Conservation (phyloP, 176 grass and related monocot genomes). For the Luzula sylvatica region DNA sequence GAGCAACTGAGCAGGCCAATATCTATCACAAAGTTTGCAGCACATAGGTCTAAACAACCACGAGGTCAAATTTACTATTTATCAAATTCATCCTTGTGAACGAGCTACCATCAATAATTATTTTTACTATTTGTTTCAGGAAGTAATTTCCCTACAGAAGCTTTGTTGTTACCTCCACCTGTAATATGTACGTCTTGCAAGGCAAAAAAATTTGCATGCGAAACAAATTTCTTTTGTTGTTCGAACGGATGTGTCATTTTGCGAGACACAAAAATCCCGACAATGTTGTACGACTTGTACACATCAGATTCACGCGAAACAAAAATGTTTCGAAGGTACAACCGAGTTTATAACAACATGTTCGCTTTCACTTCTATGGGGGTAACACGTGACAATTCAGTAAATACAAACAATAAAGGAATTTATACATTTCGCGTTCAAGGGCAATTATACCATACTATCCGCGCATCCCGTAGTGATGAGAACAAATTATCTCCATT, state of each 20-base stretch:
- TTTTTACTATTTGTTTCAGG: background rate
- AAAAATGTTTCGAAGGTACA: background rate
- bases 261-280: background rate
- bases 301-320: background rate
- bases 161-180: background rate
- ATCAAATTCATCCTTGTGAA: no score
- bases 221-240: background rate
- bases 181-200: background rate
- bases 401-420: background rate
- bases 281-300: background rate
- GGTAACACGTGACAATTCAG: background rate
- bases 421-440: background rate
- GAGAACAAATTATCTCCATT: background rate
- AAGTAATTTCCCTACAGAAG: background rate
- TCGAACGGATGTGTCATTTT: background rate
- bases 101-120: no score
- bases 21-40: no score
- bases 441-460: slow-evolving; percentile 1
- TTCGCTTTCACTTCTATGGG: slow-evolving; percentile 3
- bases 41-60: no score
- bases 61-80: no score
- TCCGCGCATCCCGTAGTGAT: background rate
- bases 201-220: background rate
- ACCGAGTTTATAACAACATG: background rate
- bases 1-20: no score